phyloP scores from a whole-genome alignment of 345 rosid species.

The Brassica carinata region DNA sequence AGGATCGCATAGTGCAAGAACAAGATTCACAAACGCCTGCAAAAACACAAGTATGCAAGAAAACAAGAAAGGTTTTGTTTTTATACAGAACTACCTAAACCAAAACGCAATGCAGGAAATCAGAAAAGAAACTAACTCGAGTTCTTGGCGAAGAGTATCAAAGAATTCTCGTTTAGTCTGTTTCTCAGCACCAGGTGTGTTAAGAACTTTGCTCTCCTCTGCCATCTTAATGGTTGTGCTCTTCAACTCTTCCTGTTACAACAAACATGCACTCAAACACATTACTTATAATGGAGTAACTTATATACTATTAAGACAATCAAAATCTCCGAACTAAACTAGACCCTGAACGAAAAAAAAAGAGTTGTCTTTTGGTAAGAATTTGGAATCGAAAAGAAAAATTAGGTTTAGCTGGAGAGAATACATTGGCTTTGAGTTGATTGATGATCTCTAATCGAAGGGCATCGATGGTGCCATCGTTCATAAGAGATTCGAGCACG shows the following conservation, averaged over 20 bases:
- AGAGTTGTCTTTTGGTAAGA: background rate
- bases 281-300: background rate
- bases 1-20: constrained; percentile 79
- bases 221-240: too few relatives aligned
- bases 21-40: constrained; percentile 95
- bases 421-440: too few relatives aligned
- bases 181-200: too few relatives aligned
- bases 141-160: constrained; percentile 56
- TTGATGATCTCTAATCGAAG: too few relatives aligned
- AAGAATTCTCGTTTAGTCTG: too few relatives aligned
- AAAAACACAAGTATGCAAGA: background rate
- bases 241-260: constrained; percentile 56
- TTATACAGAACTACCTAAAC: background rate
- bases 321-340: background rate
- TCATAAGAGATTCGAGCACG: too few relatives aligned
- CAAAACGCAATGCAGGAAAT: background rate
- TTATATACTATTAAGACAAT: background rate
- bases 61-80: background rate
- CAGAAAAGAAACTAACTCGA: constrained; percentile 19
- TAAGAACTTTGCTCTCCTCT: too few relatives aligned
- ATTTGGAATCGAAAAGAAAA: background rate
- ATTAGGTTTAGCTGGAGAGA: constrained; percentile 17
- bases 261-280: background rate
- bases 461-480: too few relatives aligned
- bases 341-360: background rate